phyloP scores from a whole-genome alignment of 164 flowering plant species.

The Vitis riparia region DNA sequence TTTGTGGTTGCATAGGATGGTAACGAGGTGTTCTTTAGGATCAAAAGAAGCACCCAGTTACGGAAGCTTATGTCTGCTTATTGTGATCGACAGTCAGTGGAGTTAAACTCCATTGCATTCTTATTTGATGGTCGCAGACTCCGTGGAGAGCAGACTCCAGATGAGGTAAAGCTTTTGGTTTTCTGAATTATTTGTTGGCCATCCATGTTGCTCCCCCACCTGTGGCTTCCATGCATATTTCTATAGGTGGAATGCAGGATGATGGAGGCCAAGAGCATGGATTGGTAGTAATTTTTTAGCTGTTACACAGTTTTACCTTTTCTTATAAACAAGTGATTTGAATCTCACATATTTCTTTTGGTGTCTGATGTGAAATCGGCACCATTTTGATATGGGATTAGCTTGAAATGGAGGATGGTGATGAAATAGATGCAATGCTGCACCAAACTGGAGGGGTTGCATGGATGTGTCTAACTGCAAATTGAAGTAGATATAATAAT shows the following conservation, averaged over 20 bases:
- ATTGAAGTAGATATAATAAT: too few relatives aligned
- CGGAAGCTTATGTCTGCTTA: constrained; percentile 53
- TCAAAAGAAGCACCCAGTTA: constrained; percentile 52
- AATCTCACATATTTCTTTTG: background rate
- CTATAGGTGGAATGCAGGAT: too few relatives aligned
- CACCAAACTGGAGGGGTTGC: constrained; percentile 41
- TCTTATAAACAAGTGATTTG: too few relatives aligned
- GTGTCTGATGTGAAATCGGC: background rate
- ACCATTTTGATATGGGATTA: constrained; percentile 3
- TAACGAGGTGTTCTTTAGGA: constrained; percentile 47
- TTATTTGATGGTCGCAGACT: constrained; percentile 57
- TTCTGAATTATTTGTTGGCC: too few relatives aligned
- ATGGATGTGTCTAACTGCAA: too few relatives aligned
- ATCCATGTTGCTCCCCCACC: too few relatives aligned
- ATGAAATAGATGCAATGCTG: constrained; percentile 47
- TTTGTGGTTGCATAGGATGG: constrained; percentile 31
- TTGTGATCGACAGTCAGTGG: constrained; percentile 50
- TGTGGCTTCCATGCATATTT: too few relatives aligned
- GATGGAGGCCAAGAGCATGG: too few relatives aligned
- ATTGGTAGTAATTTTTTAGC: too few relatives aligned
- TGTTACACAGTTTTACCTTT: too few relatives aligned
- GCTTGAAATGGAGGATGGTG: constrained; percentile 58
- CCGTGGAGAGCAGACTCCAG: constrained; percentile 45
- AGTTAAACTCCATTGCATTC: constrained; percentile 40
- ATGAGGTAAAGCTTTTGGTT: constrained; percentile 24